Evolutionary conservation across 768 basidiomycete species (phyloP).

Genomic region (Podaxis rugospora): DNA sequence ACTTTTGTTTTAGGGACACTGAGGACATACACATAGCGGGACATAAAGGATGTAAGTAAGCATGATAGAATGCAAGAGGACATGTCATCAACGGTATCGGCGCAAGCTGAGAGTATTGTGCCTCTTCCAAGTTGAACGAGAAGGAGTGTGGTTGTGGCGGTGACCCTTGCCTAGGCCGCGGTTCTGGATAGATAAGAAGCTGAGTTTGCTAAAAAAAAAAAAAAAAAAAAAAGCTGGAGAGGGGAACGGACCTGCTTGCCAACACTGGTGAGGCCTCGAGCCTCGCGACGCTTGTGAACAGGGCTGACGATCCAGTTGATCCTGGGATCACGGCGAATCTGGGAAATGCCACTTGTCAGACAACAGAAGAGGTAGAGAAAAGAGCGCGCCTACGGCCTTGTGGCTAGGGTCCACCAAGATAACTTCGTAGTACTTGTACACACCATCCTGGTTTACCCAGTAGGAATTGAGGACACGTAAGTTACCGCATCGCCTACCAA

Average conservation of each 20-base stretch:
- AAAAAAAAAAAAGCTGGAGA: not conserved
- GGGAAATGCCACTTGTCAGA: not conserved
- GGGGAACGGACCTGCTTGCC: conserved; percentile 81
- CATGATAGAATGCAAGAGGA: conserved; percentile 17
- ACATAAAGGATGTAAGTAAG: conserved; percentile 19
- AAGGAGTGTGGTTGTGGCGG: conserved; percentile 89
- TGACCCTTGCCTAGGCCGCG: conserved; percentile 96
- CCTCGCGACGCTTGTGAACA: conserved; percentile 97
- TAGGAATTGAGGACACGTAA: conserved; percentile 96
- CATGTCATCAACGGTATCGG: conserved; percentile 70
- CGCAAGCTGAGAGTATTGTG: conserved; percentile 97
- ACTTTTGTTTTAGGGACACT: not conserved
- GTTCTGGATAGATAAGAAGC: conserved; percentile 49
- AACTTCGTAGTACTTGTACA: conserved; percentile 99
- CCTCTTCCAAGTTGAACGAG: conserved; percentile 91
- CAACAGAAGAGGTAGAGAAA: not conserved
- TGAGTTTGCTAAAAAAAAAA: conserved; percentile 3
- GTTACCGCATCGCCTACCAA: conserved; percentile 94
- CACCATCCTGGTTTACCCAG: conserved; percentile 99
- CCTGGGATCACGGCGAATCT: conserved; percentile 93
- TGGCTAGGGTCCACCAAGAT: conserved; percentile 95
- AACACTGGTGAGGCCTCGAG: conserved; percentile 93
- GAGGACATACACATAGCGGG: conserved; percentile 18
- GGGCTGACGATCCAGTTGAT: conserved; percentile 99
- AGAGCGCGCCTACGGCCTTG: conserved; percentile 68